A percentile compares a stretch with the other conserved stretches of the same genome.
Conservation (phyloP, 148 eudicot species). For the Euryodendron excelsum region DNA sequence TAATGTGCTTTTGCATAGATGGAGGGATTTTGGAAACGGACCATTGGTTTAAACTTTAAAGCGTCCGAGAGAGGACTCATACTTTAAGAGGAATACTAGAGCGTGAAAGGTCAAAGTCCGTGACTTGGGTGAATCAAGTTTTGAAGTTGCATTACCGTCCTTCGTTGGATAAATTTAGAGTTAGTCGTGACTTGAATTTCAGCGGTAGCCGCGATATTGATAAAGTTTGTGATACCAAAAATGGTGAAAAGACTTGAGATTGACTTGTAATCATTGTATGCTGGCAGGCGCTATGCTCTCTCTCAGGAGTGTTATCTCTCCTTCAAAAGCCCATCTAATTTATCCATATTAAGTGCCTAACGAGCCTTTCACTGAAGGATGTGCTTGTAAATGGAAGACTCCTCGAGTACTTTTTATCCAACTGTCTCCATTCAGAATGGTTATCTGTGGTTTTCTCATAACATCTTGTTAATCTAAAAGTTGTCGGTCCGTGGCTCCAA, state of each 20-base stretch:
- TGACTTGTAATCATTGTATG: background rate
- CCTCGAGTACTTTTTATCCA: background rate
- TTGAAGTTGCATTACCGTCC: background rate
- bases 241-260: background rate
- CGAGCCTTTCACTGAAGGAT: background rate
- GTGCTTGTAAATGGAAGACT: background rate
- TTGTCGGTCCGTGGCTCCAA: background rate
- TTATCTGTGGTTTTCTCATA: background rate
- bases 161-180: background rate
- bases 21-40: too few species aligned
- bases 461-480: background rate
- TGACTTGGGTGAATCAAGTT: slow-evolving; percentile 5
- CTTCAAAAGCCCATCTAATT: background rate
- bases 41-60: too few species aligned
- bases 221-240: background rate
- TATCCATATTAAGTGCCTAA: background rate
- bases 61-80: too few species aligned
- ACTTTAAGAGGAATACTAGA: too few species aligned
- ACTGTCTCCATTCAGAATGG: background rate
- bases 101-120: background rate
- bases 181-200: background rate
- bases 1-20: too few species aligned
- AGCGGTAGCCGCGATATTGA: background rate
- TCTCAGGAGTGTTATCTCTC: background rate
- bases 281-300: background rate